Conservation (phyloP, 306 rosid species). For the Pterocarpus santalinus region DNA sequence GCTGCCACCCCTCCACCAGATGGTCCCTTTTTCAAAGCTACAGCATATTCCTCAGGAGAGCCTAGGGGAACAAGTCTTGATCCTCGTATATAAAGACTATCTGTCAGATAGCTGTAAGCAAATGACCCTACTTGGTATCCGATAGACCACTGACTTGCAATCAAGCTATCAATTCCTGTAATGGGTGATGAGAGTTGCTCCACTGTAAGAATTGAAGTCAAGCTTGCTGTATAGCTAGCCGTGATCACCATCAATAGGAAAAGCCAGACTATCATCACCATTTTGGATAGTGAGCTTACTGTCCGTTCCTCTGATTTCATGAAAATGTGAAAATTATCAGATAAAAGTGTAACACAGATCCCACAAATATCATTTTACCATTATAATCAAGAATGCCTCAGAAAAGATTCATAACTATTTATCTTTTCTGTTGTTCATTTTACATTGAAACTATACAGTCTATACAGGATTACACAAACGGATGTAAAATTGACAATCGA, state of each 20-base stretch:
- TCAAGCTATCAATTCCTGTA: slow-evolving; percentile 88
- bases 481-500: slow-evolving; percentile 8
- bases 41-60: slow-evolving; percentile 84
- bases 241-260: slow-evolving; percentile 94
- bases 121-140: slow-evolving; percentile 98
- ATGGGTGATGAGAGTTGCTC: slow-evolving; percentile 90
- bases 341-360: slow-evolving; percentile 34
- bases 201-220: slow-evolving; percentile 95
- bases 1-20: slow-evolving; percentile 89
- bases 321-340: slow-evolving; percentile 44
- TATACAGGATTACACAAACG: background rate
- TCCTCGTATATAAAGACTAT: slow-evolving; percentile 65
- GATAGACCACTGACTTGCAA: slow-evolving; percentile 76
- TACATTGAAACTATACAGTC: background rate
- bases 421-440: slow-evolving; percentile 20
- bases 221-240: slow-evolving; percentile 92
- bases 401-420: slow-evolving; percentile 28
- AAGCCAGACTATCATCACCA: slow-evolving; percentile 98
- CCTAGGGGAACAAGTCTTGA: slow-evolving; percentile 83
- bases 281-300: slow-evolving; percentile 76
- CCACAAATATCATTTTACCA: slow-evolving; percentile 29
- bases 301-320: slow-evolving; percentile 83
- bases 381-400: slow-evolving; percentile 26
- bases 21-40: slow-evolving; percentile 81
- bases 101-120: slow-evolving; percentile 80